Evolutionary conservation across 345 rosid species (phyloP).

Genomic region (Eucalyptus erythrocorys): DNA sequence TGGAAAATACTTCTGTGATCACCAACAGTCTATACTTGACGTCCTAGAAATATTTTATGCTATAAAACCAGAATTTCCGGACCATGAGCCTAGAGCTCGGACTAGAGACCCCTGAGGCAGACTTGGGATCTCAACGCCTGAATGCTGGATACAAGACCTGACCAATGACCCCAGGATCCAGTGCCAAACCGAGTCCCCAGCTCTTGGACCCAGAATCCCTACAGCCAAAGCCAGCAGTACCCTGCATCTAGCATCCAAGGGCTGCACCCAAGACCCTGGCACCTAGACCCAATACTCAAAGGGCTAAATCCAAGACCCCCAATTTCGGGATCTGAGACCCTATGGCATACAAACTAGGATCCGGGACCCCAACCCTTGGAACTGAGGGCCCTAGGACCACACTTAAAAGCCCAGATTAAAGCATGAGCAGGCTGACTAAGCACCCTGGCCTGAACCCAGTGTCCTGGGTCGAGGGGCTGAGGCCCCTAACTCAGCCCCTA

Average conservation of each 20-base stretch:
- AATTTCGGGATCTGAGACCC: neutral
- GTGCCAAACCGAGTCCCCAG: neutral
- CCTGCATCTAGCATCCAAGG: neutral
- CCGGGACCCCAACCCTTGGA: neutral
- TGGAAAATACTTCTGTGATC: neutral
- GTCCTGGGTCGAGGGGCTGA: neutral
- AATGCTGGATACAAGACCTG: neutral
- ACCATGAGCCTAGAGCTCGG: neutral
- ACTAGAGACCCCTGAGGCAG: neutral
- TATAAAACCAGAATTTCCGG: neutral
- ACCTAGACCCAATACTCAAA: neutral
- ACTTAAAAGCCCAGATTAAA: neutral
- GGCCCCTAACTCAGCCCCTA: neutral
- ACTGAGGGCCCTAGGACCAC: neutral
- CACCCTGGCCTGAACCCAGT: neutral
- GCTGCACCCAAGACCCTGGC: neutral
- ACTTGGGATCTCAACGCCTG: neutral
- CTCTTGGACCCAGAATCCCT: neutral
- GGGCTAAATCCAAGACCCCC: neutral
- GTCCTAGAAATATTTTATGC: neutral
- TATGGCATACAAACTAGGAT: neutral
- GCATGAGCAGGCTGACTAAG: neutral
- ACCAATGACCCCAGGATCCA: neutral
- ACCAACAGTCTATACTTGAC: neutral
- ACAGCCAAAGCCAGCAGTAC: neutral